Percentiles rank a stretch among this genome's conserved stretches.
These are phyloP conservation scores for Colletotrichum sp. DNA, from an alignment of 2,329 filamentous ascomycete genomes.

Conservation along the genomic window DNA sequence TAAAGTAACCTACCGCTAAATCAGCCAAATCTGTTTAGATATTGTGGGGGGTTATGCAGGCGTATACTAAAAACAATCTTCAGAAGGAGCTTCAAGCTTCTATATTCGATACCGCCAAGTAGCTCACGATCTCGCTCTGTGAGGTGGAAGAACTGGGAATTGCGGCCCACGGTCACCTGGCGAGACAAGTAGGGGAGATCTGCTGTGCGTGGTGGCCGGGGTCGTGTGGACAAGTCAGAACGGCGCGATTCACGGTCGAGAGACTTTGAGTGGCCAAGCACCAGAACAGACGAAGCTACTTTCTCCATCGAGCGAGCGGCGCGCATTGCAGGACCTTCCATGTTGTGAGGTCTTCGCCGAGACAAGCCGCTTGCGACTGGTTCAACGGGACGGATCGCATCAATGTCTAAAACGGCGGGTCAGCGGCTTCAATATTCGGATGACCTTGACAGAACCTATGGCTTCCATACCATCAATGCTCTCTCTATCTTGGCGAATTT, in stretches of 20 bases:
- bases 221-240: neutral
- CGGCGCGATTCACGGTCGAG: neutral
- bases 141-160: conserved; percentile 50
- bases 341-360: neutral
- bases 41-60: neutral
- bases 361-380: neutral
- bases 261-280: neutral
- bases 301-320: conserved; percentile 21
- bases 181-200: conserved; percentile 45
- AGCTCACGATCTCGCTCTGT: conserved; percentile 43
- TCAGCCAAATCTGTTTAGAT: neutral
- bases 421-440: neutral
- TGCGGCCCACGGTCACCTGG: conserved; percentile 48
- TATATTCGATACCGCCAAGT: conserved; percentile 59
- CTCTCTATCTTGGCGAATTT: neutral
- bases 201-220: conserved; percentile 10
- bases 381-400: neutral
- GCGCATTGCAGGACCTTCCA: neutral
- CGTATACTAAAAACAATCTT: conserved; percentile 46
- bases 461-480: neutral
- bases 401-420: neutral
- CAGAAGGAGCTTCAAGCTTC: conserved; percentile 51
- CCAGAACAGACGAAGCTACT: conserved; percentile 4
- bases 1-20: conserved; percentile 43
- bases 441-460: neutral